Conservation (phyloP, 2,329 filamentous ascomycete genomes). For the Thermomyces lanuginosus region DNA sequence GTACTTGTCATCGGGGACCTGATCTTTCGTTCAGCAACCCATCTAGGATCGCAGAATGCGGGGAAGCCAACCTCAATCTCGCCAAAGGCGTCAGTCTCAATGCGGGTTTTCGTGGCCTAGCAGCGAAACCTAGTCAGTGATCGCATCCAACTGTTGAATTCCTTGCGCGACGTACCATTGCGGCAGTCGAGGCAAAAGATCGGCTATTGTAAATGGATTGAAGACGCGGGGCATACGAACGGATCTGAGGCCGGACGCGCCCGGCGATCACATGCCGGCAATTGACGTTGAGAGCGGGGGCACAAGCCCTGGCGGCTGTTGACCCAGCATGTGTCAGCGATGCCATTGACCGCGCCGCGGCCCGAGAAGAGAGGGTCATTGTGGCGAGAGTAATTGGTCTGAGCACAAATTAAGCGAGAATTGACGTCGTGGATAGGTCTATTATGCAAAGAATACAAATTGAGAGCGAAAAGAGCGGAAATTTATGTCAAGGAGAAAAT, state of each 20-base stretch:
- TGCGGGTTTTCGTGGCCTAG: slow-evolving; percentile 42
- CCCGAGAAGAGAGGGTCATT: slow-evolving; percentile 22
- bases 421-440: too few species aligned
- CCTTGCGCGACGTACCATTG: slow-evolving; percentile 17
- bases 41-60: neutral
- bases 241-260: slow-evolving; percentile 7
- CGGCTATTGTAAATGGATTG: slow-evolving; percentile 20
- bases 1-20: slow-evolving; percentile 79
- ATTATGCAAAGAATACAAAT: too few species aligned
- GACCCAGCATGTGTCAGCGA: slow-evolving; percentile 20
- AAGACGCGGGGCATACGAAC: slow-evolving; percentile 20
- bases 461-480: too few species aligned
- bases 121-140: slow-evolving; percentile 1
- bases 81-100: slow-evolving; percentile 94
- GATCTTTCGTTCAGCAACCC: slow-evolving; percentile 2
- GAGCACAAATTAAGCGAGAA: too few species aligned
- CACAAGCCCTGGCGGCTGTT: slow-evolving; percentile 11
- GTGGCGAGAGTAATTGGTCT: too few species aligned
- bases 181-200: slow-evolving; percentile 22
- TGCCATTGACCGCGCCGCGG: slow-evolving; percentile 23
- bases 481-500: too few species aligned
- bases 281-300: slow-evolving; percentile 13
- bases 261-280: slow-evolving; percentile 14
- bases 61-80: slow-evolving; percentile 52
- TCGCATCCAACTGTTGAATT: neutral